Base-by-base conservation (phyloP, 768 basidiomycete species). In the Antrodiella citrinella region DNA sequence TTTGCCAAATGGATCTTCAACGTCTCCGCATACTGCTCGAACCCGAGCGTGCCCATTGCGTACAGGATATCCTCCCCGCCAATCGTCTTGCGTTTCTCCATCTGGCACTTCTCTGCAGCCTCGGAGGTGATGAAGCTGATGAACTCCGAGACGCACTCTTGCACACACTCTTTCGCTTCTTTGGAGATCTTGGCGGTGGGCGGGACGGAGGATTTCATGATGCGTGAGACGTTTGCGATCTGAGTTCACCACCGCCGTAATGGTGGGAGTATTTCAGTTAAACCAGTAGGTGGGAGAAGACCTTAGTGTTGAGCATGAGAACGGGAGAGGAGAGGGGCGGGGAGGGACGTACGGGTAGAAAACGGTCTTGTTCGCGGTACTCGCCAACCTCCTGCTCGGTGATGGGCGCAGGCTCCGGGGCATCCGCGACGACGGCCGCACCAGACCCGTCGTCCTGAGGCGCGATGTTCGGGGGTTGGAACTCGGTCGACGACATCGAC, bases 191-290 rank as follows among this genome's bases (percentile, higher is more conserved):
- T 98, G 40, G 95, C 91, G 18, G 86, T 86, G 0, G 82, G 71
- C 0, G 95, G 94, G 2, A 97, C 84, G 10, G 91, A 78, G 40
- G 82, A 73, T 68, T 97, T 97, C 94, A 97, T 98, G 62, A 98
- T 94, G 19, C 95, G 80, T 13, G 92, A 83, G n/a, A 97, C 93
- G 64, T 98, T 98, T 47, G 94, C 94, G 59, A 98, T 98, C 93
- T 94, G 58, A 15, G 41, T n/a, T 22, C 38, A 23, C 26, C 23
- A 19, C 12, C 30, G 21, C 10, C 35, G 18, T 10, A 38, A 38
- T 38, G n/a, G n/a, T n/a, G n/a, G n/a, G n/a, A n/a, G n/a, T n/a
- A n/a, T n/a, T n/a, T n/a, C n/a, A n/a, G n/a, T n/a, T n/a, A n/a
- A n/a, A n/a, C n/a, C n/a, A n/a, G n/a, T n/a, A n/a, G n/a, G n/a